Base-by-base conservation (phyloP, 192 early-diverging fungal genomes). In the Coemansia sp. region DNA sequence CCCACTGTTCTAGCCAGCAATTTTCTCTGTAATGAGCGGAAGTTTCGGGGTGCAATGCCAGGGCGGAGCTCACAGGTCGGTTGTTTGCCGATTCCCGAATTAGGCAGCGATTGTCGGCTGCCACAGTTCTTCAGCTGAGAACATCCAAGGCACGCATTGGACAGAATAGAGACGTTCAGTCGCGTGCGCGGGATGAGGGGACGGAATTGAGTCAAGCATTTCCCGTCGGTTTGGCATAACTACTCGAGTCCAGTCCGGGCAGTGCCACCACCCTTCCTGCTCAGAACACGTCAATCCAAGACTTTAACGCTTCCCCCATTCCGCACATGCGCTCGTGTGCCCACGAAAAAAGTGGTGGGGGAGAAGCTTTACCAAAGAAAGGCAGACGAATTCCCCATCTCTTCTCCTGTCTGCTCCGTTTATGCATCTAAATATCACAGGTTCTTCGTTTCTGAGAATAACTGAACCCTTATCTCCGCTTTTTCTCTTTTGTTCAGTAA, bases 261-360 rank as follows among this genome's bases (percentile, higher is more conserved):
- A 10, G 1, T n/a, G 14, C 43, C 12, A 5, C 3, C 3, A 5
- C 3, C 3, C 15, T 47, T 47, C n/a, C 43, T 17, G 12, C 5
- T 47, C 43, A 45, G 10, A 47, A 8, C 3, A 47, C 1, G 12
- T 2, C 3, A 12, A n/a, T 47, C n/a, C 12, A 12, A 10, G 43
- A 12, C 14, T 12, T 17, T 47, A 2, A 7, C 21, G 8, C 25
- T 55, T 23, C 53, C 43, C 43, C 43, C 43, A 47, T 47, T 53
- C 51, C 43, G 43, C 43, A 47, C 43, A 47, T 47, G 43, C 43
- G 43, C 43, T 47, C 43, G 43, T 17, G 43, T 47, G 43, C 43
- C 3, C 43, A 47, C 43, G 43, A 17, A 47, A 17, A 12, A 47
- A 35, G 32, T 35, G 32, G 32, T 35, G 32, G 32, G 32, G 32